Base-by-base conservation (phyloP, 192 early-diverging fungal genomes). In the Backusella sp. region DNA sequence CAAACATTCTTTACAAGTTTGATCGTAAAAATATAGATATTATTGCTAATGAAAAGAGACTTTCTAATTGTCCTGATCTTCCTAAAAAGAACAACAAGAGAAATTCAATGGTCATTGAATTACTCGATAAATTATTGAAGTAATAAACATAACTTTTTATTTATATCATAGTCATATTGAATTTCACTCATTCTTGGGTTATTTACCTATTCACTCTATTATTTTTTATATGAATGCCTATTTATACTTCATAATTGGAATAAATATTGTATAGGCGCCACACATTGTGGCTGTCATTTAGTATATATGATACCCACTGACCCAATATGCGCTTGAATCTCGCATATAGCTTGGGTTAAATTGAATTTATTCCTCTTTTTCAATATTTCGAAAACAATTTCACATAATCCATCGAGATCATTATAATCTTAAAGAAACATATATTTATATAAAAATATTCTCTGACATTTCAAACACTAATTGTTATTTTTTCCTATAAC, bases 11-110 rank as follows among this genome's bases (percentile, higher is more conserved):
- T 12, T 62, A 62, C 23, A 62, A 62, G 12, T 62, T 62, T 1
- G 56, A 62, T 62, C 56, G 56, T 26, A 62, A 62, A 62, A 62
- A 62, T 4, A 62, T 62, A 62, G 56, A 62, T 28, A 28, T 62
- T 26, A 28, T 62, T 28, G 56, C 56, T 26, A 62, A 26, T 28
- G 56, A 62, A 62, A 62, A 62, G 23, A 62, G 26, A 12, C 8
- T 11, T 26, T 12, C 56, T 28, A 62, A 11, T 28, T 26, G 21
- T 28, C 8, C 56, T 12, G 26, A 62, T 14, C 26, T 28, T 62
- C 46, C 46, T n/a, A 49, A 49, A n/a, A 62, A 62, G 7, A 26
- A 28, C 3, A 62, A 14, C 9, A 62, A 62, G 26, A 62, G 56
- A 62, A 62, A 62, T 28, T 62, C 56, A 6, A 62, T 62, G 26